These are phyloP conservation scores for Phaeosphaeria sp. DNA, from an alignment of 2,329 filamentous ascomycete species.

Conservation along the genomic window DNA sequence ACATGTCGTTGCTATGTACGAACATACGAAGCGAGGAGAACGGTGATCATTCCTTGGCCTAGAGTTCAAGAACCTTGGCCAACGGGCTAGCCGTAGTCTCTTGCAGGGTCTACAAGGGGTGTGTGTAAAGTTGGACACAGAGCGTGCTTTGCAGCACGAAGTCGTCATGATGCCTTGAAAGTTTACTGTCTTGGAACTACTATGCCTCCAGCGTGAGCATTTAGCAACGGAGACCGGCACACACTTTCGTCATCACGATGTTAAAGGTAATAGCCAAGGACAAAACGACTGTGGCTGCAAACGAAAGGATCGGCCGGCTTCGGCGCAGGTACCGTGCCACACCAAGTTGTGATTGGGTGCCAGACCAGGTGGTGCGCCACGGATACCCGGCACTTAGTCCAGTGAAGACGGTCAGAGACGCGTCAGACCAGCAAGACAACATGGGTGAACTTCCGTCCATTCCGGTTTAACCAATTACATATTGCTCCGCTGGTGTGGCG, in stretches of 20 bases:
- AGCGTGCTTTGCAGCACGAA: neutral
- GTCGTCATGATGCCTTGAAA: neutral
- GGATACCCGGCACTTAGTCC: constrained; percentile 18
- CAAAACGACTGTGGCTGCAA: neutral
- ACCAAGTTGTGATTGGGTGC: neutral
- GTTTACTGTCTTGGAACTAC: neutral
- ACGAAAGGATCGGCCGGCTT: neutral
- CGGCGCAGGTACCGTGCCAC: neutral
- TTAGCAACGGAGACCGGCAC: neutral
- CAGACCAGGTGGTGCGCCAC: constrained; percentile 10
- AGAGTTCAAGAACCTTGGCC: neutral
- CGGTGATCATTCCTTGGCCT: neutral
- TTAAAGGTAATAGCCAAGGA: neutral
- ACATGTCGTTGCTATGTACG: neutral
- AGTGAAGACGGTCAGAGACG: constrained; percentile 1
- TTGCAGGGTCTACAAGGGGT: neutral
- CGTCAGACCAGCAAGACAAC: constrained; percentile 5
- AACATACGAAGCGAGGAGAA: neutral
- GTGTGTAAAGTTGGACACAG: neutral
- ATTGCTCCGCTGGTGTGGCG: constrained; percentile 8
- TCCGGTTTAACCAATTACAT: constrained; percentile 13
- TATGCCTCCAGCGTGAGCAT: neutral
- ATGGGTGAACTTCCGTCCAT: constrained; percentile 17
- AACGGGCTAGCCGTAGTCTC: neutral
- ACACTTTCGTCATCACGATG: neutral